Evolutionary conservation across 129 eudicot genomes (phyloP).

Genomic region (Flaveria sonorensis): DNA sequence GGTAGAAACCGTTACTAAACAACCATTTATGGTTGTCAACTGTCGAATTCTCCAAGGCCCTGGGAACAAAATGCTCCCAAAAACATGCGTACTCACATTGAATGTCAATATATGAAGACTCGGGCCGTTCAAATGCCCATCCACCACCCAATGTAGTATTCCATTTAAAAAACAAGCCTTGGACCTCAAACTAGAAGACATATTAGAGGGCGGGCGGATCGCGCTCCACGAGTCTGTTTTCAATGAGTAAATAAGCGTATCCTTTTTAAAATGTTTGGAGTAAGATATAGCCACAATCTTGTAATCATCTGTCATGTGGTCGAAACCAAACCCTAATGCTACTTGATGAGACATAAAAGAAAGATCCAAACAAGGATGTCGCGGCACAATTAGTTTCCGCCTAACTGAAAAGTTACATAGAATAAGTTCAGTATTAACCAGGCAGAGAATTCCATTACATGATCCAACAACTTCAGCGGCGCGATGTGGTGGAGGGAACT

Average conservation of each 20-base stretch:
- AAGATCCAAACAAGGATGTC: not conserved
- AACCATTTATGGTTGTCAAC: too few species aligned
- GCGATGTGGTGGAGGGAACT: not conserved
- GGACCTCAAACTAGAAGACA: not conserved
- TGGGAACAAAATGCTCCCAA: too few species aligned
- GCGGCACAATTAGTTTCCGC: not conserved
- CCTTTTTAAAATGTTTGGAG: too few species aligned
- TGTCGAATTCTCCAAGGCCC: too few species aligned
- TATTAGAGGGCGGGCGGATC: not conserved
- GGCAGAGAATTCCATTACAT: constrained; percentile 8
- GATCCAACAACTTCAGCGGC: not conserved
- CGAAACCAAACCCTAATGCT: constrained; percentile 13
- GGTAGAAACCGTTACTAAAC: too few species aligned
- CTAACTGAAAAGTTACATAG: constrained; percentile 20
- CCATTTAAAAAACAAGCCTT: constrained; percentile 9
- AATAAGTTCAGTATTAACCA: not conserved
- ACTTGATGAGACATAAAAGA: not conserved
- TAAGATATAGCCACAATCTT: not conserved
- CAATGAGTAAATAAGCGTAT: not conserved
- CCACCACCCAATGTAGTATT: constrained; percentile 22
- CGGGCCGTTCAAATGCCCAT: not conserved
- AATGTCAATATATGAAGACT: not conserved
- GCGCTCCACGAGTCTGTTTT: constrained; percentile 6
- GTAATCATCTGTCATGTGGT: constrained; percentile 8
- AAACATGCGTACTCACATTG: too few species aligned